These are phyloP conservation scores for Calonectria ilicicola DNA, from an alignment of 2,329 filamentous ascomycete genomes.

Conservation along the genomic window DNA sequence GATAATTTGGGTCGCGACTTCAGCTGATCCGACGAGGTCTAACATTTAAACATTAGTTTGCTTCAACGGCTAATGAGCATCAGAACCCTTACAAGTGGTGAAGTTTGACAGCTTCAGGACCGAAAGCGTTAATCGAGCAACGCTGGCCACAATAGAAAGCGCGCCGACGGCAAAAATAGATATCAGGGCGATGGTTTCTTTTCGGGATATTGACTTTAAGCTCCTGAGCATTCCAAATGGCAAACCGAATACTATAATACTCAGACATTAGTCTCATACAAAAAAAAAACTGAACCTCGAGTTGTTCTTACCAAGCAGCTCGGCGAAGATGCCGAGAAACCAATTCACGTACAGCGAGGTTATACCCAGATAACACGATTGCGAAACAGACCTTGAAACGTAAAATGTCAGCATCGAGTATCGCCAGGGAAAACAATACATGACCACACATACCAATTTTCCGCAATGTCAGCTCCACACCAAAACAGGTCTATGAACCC, in stretches of 20 bases:
- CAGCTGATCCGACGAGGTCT: background rate
- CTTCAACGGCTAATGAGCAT: background rate
- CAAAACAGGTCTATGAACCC: background rate
- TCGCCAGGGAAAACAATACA: background rate
- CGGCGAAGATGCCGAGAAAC: background rate
- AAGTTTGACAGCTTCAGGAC: background rate
- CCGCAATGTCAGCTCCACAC: background rate
- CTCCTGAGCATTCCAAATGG: constrained; percentile 3
- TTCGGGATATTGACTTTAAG: background rate
- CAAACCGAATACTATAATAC: background rate
- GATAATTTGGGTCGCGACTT: background rate
- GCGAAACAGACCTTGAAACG: background rate
- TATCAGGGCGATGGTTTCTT: background rate
- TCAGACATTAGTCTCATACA: background rate
- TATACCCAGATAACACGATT: background rate
- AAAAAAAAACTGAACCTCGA: fast-evolving
- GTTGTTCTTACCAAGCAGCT: background rate
- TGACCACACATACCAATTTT: background rate
- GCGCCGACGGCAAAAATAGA: background rate
- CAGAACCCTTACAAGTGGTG: background rate
- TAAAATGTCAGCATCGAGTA: background rate
- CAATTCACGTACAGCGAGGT: background rate
- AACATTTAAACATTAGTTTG: background rate
- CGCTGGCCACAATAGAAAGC: background rate
- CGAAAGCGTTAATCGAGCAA: background rate